A percentile compares a stretch with the other conserved stretches of the same genome.
Conservation (phyloP, 2,329 filamentous ascomycete genomes). For the Teratosphaeria epicoccoides region DNA sequence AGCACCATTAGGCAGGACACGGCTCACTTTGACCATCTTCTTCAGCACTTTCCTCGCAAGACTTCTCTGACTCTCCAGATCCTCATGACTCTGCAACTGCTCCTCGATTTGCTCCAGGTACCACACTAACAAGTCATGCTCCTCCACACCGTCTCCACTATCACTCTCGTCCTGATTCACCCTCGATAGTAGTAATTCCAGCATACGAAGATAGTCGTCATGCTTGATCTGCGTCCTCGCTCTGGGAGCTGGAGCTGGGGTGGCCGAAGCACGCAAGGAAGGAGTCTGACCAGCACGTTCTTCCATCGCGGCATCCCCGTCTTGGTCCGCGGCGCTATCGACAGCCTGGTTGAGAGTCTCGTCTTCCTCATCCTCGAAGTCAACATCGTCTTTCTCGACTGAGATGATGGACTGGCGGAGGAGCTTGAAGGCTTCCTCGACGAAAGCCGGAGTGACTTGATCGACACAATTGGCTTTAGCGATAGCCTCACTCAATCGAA, state of each 20-base stretch:
- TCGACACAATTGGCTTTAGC: constrained; percentile 95
- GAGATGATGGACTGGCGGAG: constrained; percentile 92
- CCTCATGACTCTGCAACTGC: constrained; percentile 69
- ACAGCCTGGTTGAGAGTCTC: constrained; percentile 40
- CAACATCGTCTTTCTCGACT: constrained; percentile 94
- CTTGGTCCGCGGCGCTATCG: constrained; percentile 28
- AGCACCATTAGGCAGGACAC: constrained; percentile 1
- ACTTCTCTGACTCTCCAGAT: constrained; percentile 62
- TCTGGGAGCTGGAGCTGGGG: constrained; percentile 31
- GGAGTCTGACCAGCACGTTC: constrained; percentile 28
- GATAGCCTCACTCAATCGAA: constrained; percentile 92
- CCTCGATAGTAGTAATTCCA: constrained; percentile 72
- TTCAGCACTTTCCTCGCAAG: constrained; percentile 78
- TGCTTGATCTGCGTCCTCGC: constrained; percentile 83
- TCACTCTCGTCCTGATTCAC: constrained; percentile 72
- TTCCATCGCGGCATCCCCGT: constrained; percentile 45
- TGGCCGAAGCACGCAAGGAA: constrained; percentile 32
- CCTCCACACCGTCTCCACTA: constrained; percentile 71
- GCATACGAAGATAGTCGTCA: constrained; percentile 85
- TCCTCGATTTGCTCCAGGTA: constrained; percentile 87
- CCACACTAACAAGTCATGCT: constrained; percentile 73
- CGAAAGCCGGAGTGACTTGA: constrained; percentile 74
- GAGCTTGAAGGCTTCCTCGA: constrained; percentile 83
- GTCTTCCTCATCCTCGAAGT: constrained; percentile 69
- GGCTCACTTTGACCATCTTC: constrained; percentile 84